phyloP scores from a whole-genome alignment of 2,329 filamentous ascomycete genomes.

The Alternaria solani region DNA sequence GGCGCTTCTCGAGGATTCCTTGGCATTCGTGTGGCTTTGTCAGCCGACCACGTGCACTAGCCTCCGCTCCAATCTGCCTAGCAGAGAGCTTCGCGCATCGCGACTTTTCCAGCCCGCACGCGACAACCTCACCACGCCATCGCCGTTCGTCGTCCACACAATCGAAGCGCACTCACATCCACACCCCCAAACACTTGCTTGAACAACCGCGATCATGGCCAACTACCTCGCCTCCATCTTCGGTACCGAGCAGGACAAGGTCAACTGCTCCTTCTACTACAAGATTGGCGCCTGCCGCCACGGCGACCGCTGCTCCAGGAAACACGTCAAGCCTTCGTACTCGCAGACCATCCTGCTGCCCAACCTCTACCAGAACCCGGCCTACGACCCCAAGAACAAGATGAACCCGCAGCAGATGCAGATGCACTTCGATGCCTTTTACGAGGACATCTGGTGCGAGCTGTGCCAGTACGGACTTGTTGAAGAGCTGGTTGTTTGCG shows the following conservation, averaged over 20 bases:
- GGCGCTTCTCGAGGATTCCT: conserved; percentile 17
- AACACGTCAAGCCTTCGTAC: conserved; percentile 99
- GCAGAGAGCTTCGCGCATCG: conserved; percentile 19
- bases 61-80: background rate
- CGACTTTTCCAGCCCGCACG: conserved; percentile 18
- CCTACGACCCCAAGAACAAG: conserved; percentile 94
- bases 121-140: conserved; percentile 11
- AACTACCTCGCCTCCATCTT: conserved; percentile 99
- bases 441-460: conserved; percentile 99
- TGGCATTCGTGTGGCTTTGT: conserved; percentile 17
- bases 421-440: conserved; percentile 99
- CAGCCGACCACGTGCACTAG: conserved; percentile 10
- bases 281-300: conserved; percentile 99
- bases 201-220: conserved; percentile 69
- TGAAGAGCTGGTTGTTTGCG: conserved; percentile 97
- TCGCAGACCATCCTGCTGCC: conserved; percentile 96
- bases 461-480: conserved; percentile 97
- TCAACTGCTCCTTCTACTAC: conserved; percentile 99
- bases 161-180: background rate
- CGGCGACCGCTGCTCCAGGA: conserved; percentile 96
- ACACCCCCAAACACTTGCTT: background rate
- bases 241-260: conserved; percentile 98
- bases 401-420: conserved; percentile 97
- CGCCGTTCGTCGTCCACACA: background rate
- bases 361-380: conserved; percentile 98